Percentiles rank a stretch among this genome's conserved stretches.
Evolutionary conservation across 805 yeast genomes (phyloP).

Genomic region (Lachancea lanzarotensis): DNA sequence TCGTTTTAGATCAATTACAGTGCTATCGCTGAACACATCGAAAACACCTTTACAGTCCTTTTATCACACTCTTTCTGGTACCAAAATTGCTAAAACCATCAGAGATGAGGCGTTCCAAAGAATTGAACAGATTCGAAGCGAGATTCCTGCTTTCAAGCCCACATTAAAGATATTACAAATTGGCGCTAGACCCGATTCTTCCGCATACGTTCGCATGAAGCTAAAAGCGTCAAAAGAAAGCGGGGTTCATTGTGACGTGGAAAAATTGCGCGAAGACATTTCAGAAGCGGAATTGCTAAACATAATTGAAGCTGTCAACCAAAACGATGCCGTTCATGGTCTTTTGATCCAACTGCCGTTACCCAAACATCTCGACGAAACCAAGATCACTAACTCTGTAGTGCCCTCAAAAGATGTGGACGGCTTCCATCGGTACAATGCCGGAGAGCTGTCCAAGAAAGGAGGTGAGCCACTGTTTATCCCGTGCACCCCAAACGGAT

Average conservation of each 20-base stretch:
- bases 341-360: slow-evolving; percentile 71
- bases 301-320: slow-evolving; percentile 50
- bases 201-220: slow-evolving; percentile 78
- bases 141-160: slow-evolving; percentile 55
- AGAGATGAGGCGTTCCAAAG: slow-evolving; percentile 38
- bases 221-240: slow-evolving; percentile 70
- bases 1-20: background rate
- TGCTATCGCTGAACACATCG: background rate
- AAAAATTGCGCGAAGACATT: slow-evolving; percentile 51
- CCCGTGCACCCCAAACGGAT: slow-evolving; percentile 84
- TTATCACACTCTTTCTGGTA: slow-evolving; percentile 42
- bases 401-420: slow-evolving; percentile 69
- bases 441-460: slow-evolving; percentile 69
- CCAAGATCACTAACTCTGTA: slow-evolving; percentile 60
- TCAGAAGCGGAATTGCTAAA: slow-evolving; percentile 51
- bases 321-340: slow-evolving; percentile 58
- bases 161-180: slow-evolving; percentile 66
- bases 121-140: slow-evolving; percentile 28
- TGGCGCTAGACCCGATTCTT: slow-evolving; percentile 70
- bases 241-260: slow-evolving; percentile 53
- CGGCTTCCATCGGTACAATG: slow-evolving; percentile 73
- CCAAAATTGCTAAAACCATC: slow-evolving; percentile 38
- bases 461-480: slow-evolving; percentile 64
- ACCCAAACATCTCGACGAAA: slow-evolving; percentile 64
- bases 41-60: background rate